These are phyloP conservation scores for Debaryomycetaceae sp. DNA, from an alignment of 1,139 yeast species.

Conservation along the genomic window DNA sequence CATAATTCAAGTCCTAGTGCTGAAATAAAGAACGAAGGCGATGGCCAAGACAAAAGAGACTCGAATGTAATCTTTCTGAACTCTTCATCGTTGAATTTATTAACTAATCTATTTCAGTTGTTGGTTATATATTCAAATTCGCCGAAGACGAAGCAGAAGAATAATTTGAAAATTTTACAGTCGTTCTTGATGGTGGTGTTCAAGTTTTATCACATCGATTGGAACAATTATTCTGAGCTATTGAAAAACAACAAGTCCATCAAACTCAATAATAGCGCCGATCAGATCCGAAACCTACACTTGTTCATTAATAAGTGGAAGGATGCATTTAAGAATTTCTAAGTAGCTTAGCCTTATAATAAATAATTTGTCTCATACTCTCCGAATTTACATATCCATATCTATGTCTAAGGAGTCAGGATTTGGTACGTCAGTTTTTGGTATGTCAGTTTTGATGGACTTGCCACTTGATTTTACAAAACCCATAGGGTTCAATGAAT, in stretches of 20 bases:
- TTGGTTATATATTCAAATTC: conserved; percentile 36
- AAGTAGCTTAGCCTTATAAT: conserved; percentile 1
- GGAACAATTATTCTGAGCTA: conserved; percentile 37
- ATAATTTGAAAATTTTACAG: conserved; percentile 30
- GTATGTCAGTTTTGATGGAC: conserved; percentile 9
- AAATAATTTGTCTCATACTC: background rate
- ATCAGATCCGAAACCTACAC: conserved; percentile 31
- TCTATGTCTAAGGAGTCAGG: conserved; percentile 70
- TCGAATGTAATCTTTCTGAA: conserved; percentile 4
- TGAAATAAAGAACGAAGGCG: conserved; percentile 2
- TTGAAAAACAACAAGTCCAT: conserved; percentile 34
- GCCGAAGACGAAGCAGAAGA: conserved; percentile 28
- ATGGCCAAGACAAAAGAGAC: conserved; percentile 1
- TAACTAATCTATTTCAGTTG: conserved; percentile 31
- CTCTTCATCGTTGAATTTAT: conserved; percentile 28
- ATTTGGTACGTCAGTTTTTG: conserved; percentile 25
- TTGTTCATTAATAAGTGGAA: conserved; percentile 41
- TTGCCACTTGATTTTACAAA: conserved; percentile 47
- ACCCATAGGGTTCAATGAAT: conserved; percentile 44
- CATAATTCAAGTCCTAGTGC: conserved; percentile 8
- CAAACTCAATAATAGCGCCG: conserved; percentile 34
- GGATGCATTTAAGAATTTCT: conserved; percentile 19
- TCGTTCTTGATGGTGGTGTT: conserved; percentile 34
- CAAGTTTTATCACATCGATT: conserved; percentile 41
- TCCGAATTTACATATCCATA: conserved; percentile 32